Evolutionary conservation across 441 rosid genomes (phyloP).

Genomic region (Gossypium lobatum): DNA sequence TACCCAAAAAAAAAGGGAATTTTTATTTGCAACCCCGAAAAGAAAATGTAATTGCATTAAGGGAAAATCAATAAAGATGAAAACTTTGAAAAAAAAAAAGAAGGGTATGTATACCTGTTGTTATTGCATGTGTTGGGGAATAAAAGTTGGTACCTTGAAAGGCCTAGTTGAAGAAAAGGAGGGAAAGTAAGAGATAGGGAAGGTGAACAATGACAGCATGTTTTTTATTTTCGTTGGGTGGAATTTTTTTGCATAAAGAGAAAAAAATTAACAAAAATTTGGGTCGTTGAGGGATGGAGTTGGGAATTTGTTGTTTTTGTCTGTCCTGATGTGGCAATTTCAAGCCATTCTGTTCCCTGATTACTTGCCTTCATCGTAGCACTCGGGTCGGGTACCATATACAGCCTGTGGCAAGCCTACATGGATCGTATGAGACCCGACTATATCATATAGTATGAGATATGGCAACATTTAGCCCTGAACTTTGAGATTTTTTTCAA

Average conservation of each 20-base stretch:
- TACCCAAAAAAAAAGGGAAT: background rate
- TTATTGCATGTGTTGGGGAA: background rate
- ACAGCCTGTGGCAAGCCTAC: too few relatives aligned
- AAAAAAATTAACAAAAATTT: background rate
- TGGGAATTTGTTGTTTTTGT: background rate
- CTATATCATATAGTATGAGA: too few relatives aligned
- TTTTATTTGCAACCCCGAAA: too few relatives aligned
- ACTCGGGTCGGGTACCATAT: background rate
- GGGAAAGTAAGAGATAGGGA: background rate
- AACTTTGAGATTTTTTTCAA: too few relatives aligned
- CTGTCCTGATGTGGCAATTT: background rate
- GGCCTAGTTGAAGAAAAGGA: background rate
- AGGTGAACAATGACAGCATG: background rate
- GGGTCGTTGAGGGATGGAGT: background rate
- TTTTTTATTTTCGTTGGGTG: background rate
- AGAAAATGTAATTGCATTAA: background rate
- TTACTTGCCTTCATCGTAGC: slow-evolving; percentile 29
- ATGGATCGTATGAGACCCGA: too few relatives aligned
- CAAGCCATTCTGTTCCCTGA: slow-evolving; percentile 28
- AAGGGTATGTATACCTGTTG: background rate
- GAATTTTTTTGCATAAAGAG: background rate
- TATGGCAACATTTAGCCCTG: too few relatives aligned
- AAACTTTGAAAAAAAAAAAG: background rate
- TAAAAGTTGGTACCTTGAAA: too few relatives aligned
- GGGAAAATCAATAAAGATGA: background rate